Conservation (phyloP, 139 green algal genomes). For the Coccomyxa sp. region DNA sequence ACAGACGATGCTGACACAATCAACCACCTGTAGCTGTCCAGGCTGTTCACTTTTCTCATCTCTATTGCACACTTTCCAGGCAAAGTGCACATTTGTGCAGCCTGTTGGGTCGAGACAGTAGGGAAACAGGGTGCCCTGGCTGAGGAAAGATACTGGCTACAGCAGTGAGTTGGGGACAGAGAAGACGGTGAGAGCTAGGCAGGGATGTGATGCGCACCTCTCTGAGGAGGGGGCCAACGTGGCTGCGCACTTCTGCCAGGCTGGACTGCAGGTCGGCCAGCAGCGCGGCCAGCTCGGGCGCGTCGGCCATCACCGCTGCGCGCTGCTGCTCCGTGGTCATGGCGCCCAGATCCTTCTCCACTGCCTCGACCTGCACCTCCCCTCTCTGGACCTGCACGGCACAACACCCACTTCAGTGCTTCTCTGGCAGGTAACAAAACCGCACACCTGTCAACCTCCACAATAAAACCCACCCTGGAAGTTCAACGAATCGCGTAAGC, state of each 20-base stretch:
- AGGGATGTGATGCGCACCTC: conserved; percentile 32
- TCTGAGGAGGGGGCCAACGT: conserved; percentile 68
- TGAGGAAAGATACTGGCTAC: neutral
- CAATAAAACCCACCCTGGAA: too few relatives aligned
- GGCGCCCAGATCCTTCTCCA: conserved; percentile 36
- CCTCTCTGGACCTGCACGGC: neutral
- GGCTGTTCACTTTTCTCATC: too few relatives aligned
- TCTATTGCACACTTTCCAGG: too few relatives aligned
- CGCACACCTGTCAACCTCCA: neutral
- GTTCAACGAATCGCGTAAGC: too few relatives aligned
- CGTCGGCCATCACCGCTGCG: conserved; percentile 59
- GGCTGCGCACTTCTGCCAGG: conserved; percentile 45
- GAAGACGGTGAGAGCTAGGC: neutral
- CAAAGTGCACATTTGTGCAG: too few relatives aligned
- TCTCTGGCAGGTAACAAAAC: neutral
- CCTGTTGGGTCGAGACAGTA: too few relatives aligned
- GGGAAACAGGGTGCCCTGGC: too few relatives aligned
- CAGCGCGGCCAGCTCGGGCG: conserved; percentile 77
- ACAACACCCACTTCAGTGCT: neutral
- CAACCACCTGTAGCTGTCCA: too few relatives aligned
- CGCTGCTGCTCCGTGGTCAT: conserved; percentile 36
- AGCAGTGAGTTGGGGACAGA: neutral
- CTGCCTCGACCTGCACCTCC: conserved; percentile 40
- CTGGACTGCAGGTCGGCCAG: conserved; percentile 57
- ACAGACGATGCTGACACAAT: neutral